Evolutionary conservation across 2,329 filamentous ascomycete genomes (phyloP).

Genomic region (Xylariaceae sp.): DNA sequence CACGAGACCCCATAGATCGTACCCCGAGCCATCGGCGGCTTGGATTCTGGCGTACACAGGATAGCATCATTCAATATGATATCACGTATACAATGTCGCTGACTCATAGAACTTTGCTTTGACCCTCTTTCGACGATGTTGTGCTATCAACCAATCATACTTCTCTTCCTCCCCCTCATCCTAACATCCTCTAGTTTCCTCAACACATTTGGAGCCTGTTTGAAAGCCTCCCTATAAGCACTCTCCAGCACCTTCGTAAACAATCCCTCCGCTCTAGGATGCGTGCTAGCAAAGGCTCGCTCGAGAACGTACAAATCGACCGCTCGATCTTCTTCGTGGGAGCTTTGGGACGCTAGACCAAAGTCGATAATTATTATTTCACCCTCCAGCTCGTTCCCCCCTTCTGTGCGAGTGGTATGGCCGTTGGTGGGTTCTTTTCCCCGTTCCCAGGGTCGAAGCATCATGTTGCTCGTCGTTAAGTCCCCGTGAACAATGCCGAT

Average conservation of each 20-base stretch:
- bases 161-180: constrained; percentile 91
- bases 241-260: constrained; percentile 67
- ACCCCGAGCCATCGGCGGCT: too few relatives aligned
- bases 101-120: too few relatives aligned
- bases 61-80: too few relatives aligned
- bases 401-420: constrained; percentile 4
- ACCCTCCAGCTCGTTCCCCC: constrained; percentile 51
- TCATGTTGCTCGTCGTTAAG: constrained; percentile 95
- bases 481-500: constrained; percentile 92
- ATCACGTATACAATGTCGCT: too few relatives aligned
- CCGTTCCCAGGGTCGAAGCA: constrained; percentile 56
- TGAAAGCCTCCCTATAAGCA: constrained; percentile 72
- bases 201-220: constrained; percentile 71
- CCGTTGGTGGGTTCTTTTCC: constrained; percentile 16
- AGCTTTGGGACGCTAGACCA: constrained; percentile 77
- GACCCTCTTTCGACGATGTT: too few relatives aligned
- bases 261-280: constrained; percentile 77
- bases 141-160: constrained; percentile 75
- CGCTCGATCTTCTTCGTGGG: constrained; percentile 86
- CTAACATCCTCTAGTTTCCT: constrained; percentile 87
- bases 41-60: too few relatives aligned
- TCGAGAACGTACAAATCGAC: constrained; percentile 97
- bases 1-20: too few relatives aligned
- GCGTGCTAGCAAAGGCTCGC: constrained; percentile 89
- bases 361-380: constrained; percentile 93